Evolutionary conservation across 1,284 basidiomycete genomes (phyloP), one percentile per base, ranked within the genome.

Genomic region (Malassezia psittaci): DNA sequence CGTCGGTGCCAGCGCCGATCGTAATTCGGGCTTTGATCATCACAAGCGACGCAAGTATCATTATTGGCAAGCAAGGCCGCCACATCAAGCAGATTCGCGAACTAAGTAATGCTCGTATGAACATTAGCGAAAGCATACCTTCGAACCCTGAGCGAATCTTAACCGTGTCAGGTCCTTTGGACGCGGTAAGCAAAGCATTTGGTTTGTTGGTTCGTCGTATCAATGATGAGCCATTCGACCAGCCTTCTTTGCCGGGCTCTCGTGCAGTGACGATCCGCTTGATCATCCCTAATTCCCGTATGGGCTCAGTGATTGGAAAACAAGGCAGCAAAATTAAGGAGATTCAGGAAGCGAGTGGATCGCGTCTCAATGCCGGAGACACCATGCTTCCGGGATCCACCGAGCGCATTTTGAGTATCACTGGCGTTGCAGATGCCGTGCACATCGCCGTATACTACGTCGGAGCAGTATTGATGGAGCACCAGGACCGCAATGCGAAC

Each of bases 401-500:
- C 12, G 94, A 99, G 46, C 62, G 63, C 11, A 89, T 98, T 21
- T 80, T 99, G 54, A 94, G 89, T 63, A 91, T 98, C 45, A 90
- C 91, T 36, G 94, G 94, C 52, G 94, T 99, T 40, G 94, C 94
- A n/a, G 94, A 99, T 76, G 94, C 94, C 16, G 91, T 99, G 55
- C 94, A 99, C 77, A 99, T 99, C 64, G 94, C 94, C 32, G 96
- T 94, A 6, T 98, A 96, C 79, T 96, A 98, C 75, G 91, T 96
- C 59, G 91, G 91, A 50, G 93, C 90, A 63, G 94, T 96, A 65
- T 83, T 96, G 57, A 86, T 96, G 63, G 91, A 96, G 76, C 89
- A 90, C 44, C 87, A 91, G 75, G 90, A 93, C 68, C 60, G 69
- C 15, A 65, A 67, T 35, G 59, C 67, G 38, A 65, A 67, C 54